A percentile compares a stretch with the other conserved stretches of the same genome.
These are phyloP conservation scores for Hordeum marinum DNA, from an alignment of 176 grass and related monocot genomes.

Conservation along the genomic window DNA sequence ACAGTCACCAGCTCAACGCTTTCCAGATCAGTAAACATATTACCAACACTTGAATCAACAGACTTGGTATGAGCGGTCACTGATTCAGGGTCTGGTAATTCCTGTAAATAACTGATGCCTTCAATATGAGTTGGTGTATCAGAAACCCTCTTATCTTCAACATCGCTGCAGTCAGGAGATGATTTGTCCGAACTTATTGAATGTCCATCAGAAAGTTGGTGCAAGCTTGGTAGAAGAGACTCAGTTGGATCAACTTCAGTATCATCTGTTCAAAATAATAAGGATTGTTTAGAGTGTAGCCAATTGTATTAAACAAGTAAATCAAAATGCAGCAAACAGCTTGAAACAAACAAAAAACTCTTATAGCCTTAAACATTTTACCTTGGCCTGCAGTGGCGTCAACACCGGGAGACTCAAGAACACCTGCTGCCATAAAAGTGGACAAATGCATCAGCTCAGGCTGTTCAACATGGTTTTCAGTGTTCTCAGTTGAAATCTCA, in stretches of 20 bases:
- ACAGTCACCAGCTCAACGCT: conserved; percentile 43
- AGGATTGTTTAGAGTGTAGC: not conserved
- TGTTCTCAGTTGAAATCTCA: conserved; percentile 13
- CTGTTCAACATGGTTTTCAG: conserved; percentile 9
- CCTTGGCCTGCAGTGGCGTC: conserved; percentile 5
- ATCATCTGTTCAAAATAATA: conserved; percentile 34
- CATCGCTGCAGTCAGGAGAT: conserved; percentile 27
- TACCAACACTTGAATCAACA: conserved; percentile 48
- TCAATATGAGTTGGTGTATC: conserved; percentile 43
- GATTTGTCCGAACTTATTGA: conserved; percentile 28
- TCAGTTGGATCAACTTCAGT: conserved; percentile 26
- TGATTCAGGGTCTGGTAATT: conserved; percentile 37
- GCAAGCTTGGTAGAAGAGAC: conserved; percentile 23
- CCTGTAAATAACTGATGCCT: conserved; percentile 40
- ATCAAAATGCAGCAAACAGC: not conserved
- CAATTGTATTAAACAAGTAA: not conserved
- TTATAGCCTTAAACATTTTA: conserved; percentile 17
- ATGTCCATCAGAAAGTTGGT: conserved; percentile 30
- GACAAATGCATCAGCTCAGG: conserved; percentile 10
- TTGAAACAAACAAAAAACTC: not conserved
- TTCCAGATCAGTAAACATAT: conserved; percentile 47
- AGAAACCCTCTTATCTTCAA: conserved; percentile 39
- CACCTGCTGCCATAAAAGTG: not conserved
- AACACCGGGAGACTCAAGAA: conserved; percentile 7
- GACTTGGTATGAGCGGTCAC: conserved; percentile 47